Evolutionary conservation across 1,284 basidiomycete genomes (phyloP).

Genomic region (Golubevia sp.): DNA sequence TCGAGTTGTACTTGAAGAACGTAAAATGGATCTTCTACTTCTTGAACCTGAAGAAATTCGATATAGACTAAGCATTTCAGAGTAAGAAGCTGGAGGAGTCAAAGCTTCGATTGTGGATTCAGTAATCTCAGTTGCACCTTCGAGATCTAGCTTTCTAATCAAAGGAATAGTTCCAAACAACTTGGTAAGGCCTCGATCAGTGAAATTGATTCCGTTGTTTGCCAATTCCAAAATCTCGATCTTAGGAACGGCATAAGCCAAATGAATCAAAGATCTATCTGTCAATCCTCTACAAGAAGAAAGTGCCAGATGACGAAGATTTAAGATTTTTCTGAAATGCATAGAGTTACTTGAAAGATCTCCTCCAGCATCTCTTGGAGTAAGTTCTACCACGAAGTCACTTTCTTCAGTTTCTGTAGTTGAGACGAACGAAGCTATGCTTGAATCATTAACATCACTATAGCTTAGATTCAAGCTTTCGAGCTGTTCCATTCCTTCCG

Average conservation of each 20-base stretch:
- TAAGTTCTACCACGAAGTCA: too few species aligned
- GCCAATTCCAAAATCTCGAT: slow-evolving; percentile 83
- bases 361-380: too few species aligned
- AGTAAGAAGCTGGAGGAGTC: slow-evolving; percentile 65
- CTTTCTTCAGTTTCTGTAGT: too few species aligned
- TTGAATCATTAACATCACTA: slow-evolving; percentile 73
- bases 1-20: not conserved
- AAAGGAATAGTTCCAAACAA: slow-evolving; percentile 74
- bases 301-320: slow-evolving; percentile 76
- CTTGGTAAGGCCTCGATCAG: slow-evolving; percentile 73
- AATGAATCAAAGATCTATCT: slow-evolving; percentile 72
- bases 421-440: slow-evolving; percentile 72
- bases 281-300: slow-evolving; percentile 77
- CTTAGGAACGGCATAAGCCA: slow-evolving; percentile 74
- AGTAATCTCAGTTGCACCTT: slow-evolving; percentile 76
- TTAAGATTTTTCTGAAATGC: slow-evolving; percentile 10
- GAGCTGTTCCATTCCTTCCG: slow-evolving; percentile 71
- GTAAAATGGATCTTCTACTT: not conserved
- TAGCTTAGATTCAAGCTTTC: slow-evolving; percentile 81
- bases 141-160: slow-evolving; percentile 79
- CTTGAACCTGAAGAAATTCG: not conserved
- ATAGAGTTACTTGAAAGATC: too few species aligned
- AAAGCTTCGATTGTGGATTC: slow-evolving; percentile 73
- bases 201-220: slow-evolving; percentile 72
- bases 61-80: not conserved